phyloP scores from a whole-genome alignment of 345 rosid species.

The Pistacia atlantica region DNA sequence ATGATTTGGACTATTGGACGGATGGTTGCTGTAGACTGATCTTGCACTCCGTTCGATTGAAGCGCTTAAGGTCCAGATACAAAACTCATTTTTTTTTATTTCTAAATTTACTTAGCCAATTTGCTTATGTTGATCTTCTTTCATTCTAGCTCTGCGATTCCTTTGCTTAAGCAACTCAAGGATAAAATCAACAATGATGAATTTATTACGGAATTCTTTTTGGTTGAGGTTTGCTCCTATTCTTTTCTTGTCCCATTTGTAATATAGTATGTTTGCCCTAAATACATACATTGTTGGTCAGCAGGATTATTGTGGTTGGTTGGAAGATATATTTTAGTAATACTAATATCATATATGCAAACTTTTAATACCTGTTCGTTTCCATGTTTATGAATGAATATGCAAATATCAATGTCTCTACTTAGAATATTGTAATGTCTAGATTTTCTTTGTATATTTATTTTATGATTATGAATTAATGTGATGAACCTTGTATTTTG shows the following conservation, averaged over 20 bases:
- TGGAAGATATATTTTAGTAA: neutral
- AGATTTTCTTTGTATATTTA: neutral
- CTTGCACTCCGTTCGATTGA: slow-evolving; percentile 46
- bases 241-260: neutral
- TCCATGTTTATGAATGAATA: neutral
- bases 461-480: neutral
- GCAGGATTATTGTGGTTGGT: neutral
- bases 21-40: slow-evolving; percentile 71
- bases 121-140: slow-evolving; percentile 18
- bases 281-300: neutral
- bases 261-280: neutral
- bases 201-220: slow-evolving; percentile 45
- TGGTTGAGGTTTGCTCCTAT: slow-evolving; percentile 62
- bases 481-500: neutral
- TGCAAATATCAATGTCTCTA: neutral
- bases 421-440: neutral
- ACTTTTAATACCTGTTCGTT: neutral
- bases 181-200: slow-evolving; percentile 44
- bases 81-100: neutral
- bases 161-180: slow-evolving; percentile 64
- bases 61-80: slow-evolving; percentile 54
- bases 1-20: slow-evolving; percentile 49
- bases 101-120: slow-evolving; percentile 15
- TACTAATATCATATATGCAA: neutral
- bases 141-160: slow-evolving; percentile 50